Evolutionary conservation across 371 early-diverging fungal genomes (phyloP), one percentile per base, ranked within the genome.

Genomic region (Mucor circinelloides): DNA sequence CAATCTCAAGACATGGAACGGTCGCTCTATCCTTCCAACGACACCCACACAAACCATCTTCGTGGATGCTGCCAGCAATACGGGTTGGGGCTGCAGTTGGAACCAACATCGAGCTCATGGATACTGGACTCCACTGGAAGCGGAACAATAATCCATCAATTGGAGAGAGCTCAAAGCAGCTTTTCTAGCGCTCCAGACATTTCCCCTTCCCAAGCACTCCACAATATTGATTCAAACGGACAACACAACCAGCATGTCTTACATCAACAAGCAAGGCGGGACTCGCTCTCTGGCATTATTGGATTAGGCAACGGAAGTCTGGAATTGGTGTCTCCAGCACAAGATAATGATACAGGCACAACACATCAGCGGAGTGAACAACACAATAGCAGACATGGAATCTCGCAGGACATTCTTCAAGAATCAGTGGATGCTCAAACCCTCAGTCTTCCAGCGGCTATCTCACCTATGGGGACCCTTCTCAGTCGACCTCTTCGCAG

Each of bases 281-380:
- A 44, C 46, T 30, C 23, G 38, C n/a, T 7, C 55, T 57, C 34
- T 19, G 36, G 48, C 56, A 0, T 46, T 77, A 28, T 38, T 68
- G 28, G 40, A 44, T 17, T 28, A 74, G 23, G 74, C 74, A 8
- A 72, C 73, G 0, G 2, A 27, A 23, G 50, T 77, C 0, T 74
- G 67, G 72, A 72, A n/a, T 10, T 59, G 61, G 59, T 74, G 71
- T 21, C 65, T 74, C 2, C 10, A 42, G 13, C 28, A 64, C 13
- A n/a, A n/a, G n/a, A 19, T 60, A 3, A 25, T 13, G 27, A 63
- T 75, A 6, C 67, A 68, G 50, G 69, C 75, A 0, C 69, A 71
- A 52, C 74, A 70, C n/a, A 68, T 77, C 8, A 46, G 31, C 0
- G 78, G 78, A 0, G 42, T 57, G 0, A 44, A 67, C 59, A 76